A percentile compares a stretch with the other conserved stretches of the same genome.
Evolutionary conservation across 1,139 yeast species (phyloP).

Genomic region (Yamadazyma triangularis): DNA sequence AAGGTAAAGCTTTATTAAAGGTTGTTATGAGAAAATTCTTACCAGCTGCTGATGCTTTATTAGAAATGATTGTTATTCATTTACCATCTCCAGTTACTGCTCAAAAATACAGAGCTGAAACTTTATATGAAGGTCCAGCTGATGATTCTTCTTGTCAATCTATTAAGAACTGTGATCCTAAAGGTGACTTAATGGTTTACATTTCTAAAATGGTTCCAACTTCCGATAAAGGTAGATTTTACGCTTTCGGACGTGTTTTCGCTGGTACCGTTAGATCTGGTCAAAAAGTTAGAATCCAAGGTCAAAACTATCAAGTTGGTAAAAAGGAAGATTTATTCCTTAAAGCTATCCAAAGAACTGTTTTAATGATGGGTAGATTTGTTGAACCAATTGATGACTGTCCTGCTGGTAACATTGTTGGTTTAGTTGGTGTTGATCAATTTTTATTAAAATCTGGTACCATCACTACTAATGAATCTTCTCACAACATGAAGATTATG

Average conservation of each 20-base stretch:
- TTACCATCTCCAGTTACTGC: conserved; percentile 99
- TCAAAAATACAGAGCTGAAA: conserved; percentile 98
- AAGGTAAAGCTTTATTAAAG: conserved; percentile 98
- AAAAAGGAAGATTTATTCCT: conserved; percentile 96
- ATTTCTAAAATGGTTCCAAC: conserved; percentile 99
- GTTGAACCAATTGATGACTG: conserved; percentile 98
- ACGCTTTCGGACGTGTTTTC: conserved; percentile 99
- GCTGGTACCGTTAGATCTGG: conserved; percentile 99
- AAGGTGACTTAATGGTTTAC: conserved; percentile 97
- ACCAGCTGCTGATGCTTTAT: conserved; percentile 99
- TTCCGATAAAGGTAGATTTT: conserved; percentile 99
- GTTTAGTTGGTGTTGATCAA: conserved; percentile 99
- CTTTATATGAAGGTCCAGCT: conserved; percentile 98
- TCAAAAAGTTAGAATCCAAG: conserved; percentile 99
- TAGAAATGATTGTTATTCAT: conserved; percentile 98
- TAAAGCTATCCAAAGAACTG: conserved; percentile 98
- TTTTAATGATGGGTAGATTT: conserved; percentile 98
- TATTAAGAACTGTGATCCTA: conserved; percentile 98
- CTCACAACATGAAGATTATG: conserved; percentile 99
- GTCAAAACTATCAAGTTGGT: conserved; percentile 99
- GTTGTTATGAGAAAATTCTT: conserved; percentile 99
- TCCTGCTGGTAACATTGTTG: conserved; percentile 99
- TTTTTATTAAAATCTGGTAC: conserved; percentile 99
- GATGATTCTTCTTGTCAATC: conserved; percentile 91
- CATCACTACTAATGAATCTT: conserved; percentile 90